These are phyloP conservation scores for Trypanosoma congolense DNA, from an alignment of 208 protist genomes.

Conservation along the genomic window DNA sequence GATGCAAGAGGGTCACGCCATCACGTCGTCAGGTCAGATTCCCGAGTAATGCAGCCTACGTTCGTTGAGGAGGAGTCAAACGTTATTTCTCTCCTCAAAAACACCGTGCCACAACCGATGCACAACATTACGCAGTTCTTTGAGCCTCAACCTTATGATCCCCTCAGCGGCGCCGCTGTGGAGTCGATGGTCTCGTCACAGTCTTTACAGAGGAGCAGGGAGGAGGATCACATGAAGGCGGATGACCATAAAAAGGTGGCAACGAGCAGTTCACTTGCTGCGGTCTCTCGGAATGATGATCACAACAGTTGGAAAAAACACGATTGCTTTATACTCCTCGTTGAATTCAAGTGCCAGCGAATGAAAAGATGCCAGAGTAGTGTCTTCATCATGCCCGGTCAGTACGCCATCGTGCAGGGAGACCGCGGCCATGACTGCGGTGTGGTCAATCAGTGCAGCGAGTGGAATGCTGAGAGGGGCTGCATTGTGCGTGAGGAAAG, in stretches of 20 bases:
- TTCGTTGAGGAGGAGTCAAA: conserved; percentile 2
- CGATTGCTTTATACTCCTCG: conserved; percentile 49
- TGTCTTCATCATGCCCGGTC: conserved; percentile 26
- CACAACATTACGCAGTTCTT: background rate
- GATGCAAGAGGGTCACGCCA: too few species aligned
- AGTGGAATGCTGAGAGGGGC: conserved; percentile 30
- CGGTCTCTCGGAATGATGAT: background rate
- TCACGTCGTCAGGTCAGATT: too few species aligned
- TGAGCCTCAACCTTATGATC: background rate
- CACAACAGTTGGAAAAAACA: conserved; percentile 11
- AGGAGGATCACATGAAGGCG: background rate
- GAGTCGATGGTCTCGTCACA: background rate
- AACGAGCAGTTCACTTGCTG: background rate
- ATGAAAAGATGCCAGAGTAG: conserved; percentile 39
- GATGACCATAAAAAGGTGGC: background rate
- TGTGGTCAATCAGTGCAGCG: conserved; percentile 55
- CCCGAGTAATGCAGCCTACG: background rate
- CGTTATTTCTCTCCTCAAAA: conserved; percentile 1
- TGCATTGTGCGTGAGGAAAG: conserved; percentile 23
- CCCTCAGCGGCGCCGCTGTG: background rate
- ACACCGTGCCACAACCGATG: background rate
- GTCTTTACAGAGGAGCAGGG: background rate
- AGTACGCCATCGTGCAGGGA: conserved; percentile 78
- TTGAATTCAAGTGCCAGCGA: conserved; percentile 82
- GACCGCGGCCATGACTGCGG: conserved; percentile 80